phyloP scores from a whole-genome alignment of 139 green algal species.

The Spirogloea muscicola region DNA sequence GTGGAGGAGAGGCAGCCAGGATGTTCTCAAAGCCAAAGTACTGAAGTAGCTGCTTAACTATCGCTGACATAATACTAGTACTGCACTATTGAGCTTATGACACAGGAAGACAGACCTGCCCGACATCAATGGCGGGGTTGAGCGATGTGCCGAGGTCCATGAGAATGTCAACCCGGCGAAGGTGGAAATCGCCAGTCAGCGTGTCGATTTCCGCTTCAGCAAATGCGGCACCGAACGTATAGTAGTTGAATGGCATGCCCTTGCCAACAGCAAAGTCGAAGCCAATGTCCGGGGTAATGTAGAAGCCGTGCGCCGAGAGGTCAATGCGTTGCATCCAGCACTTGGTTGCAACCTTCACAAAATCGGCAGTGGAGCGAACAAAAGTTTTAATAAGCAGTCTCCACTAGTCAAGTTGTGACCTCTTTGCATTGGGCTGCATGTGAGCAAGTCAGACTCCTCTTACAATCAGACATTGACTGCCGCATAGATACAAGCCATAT shows the following conservation, averaged over 20 bases:
- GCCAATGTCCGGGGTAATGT: constrained; percentile 82
- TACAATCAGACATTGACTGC: too few species aligned
- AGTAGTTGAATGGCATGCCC: constrained; percentile 89
- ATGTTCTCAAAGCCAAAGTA: too few species aligned
- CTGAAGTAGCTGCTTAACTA: too few species aligned
- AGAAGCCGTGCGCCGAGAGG: constrained; percentile 91
- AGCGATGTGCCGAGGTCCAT: constrained; percentile 93
- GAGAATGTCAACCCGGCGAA: constrained; percentile 75
- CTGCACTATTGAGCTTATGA: too few species aligned
- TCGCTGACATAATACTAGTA: too few species aligned
- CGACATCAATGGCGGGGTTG: constrained; percentile 95
- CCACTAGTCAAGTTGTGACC: too few species aligned
- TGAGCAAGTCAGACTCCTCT: not conserved
- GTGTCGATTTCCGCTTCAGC: constrained; percentile 86
- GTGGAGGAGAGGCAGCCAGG: too few species aligned
- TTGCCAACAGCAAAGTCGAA: constrained; percentile 50
- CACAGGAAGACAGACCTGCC: too few species aligned
- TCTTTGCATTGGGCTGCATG: not conserved
- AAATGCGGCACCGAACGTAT: constrained; percentile 64
- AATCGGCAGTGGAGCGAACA: not conserved
- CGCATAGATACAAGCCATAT: too few species aligned
- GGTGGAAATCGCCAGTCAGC: constrained; percentile 76
- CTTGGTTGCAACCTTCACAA: constrained; percentile 56
- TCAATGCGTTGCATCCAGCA: constrained; percentile 85
- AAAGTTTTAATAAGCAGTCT: not conserved